Evolutionary conservation across 2,329 filamentous ascomycete species (phyloP).

Genomic region (Neurospora sp.): DNA sequence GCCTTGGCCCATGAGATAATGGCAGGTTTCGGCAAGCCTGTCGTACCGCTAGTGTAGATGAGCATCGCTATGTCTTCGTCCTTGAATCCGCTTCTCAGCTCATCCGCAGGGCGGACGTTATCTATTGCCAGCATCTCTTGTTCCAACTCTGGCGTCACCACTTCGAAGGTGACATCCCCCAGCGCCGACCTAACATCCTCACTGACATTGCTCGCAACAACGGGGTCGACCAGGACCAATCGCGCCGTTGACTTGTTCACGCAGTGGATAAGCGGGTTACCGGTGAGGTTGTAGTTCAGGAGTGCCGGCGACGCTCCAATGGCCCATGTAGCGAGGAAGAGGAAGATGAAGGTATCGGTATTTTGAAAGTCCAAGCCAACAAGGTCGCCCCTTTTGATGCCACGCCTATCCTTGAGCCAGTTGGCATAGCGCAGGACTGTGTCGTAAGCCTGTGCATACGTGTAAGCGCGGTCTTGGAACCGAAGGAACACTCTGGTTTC

Average conservation of each 20-base stretch:
- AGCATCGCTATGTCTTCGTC: slow-evolving; percentile 55
- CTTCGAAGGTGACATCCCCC: slow-evolving; percentile 43
- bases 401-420: slow-evolving; percentile 58
- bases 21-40: slow-evolving; percentile 71
- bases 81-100: slow-evolving; percentile 39
- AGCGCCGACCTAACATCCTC: slow-evolving; percentile 46
- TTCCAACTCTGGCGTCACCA: slow-evolving; percentile 50
- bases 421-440: slow-evolving; percentile 59
- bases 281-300: slow-evolving; percentile 77
- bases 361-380: slow-evolving; percentile 78
- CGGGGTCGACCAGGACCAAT: slow-evolving; percentile 59
- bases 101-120: slow-evolving; percentile 48
- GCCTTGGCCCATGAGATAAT: slow-evolving; percentile 65
- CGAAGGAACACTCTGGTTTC: slow-evolving; percentile 51
- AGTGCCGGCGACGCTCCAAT: slow-evolving; percentile 77
- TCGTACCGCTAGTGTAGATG: slow-evolving; percentile 81
- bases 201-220: slow-evolving; percentile 43
- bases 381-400: slow-evolving; percentile 60
- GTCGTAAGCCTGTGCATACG: slow-evolving; percentile 68
- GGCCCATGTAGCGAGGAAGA: slow-evolving; percentile 71
- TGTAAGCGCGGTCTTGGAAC: slow-evolving; percentile 59
- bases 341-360: slow-evolving; percentile 64
- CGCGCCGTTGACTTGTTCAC: slow-evolving; percentile 56
- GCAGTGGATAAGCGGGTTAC: slow-evolving; percentile 63
- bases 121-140: slow-evolving; percentile 40